A percentile compares a stretch with the other conserved stretches of the same genome.
Conservation (phyloP, 176 grass and related monocot genomes). For the Oryza meridionalis region DNA sequence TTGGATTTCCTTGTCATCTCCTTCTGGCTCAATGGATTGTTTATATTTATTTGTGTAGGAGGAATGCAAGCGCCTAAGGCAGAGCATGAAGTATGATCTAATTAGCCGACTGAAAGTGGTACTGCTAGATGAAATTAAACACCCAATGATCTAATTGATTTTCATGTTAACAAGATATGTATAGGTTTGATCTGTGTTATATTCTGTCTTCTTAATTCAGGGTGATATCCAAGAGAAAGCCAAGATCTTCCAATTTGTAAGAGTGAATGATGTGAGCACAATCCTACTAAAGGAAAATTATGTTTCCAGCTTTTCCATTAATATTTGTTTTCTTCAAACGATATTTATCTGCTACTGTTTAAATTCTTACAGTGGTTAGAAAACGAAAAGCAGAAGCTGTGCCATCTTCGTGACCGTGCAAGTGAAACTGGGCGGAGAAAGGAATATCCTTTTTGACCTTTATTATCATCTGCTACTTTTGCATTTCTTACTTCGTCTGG, state of each 20-base stretch:
- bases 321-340: constrained; percentile 25
- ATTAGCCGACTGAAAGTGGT: constrained; percentile 94
- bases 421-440: constrained; percentile 98
- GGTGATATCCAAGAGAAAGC: constrained; percentile 81
- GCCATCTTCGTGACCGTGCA: constrained; percentile 96
- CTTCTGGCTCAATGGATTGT: constrained; percentile 37
- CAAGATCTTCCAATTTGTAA: constrained; percentile 74
- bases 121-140: constrained; percentile 46
- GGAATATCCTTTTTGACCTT: constrained; percentile 83
- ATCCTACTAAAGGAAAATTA: constrained; percentile 31
- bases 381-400: constrained; percentile 81
- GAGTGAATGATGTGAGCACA: constrained; percentile 81
- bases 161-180: constrained; percentile 22
- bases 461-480: constrained; percentile 38
- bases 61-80: constrained; percentile 87
- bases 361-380: constrained; percentile 69
- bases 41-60: constrained; percentile 65
- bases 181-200: constrained; percentile 47
- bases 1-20: constrained; percentile 23
- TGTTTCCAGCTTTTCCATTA: constrained; percentile 1
- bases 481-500: constrained; percentile 4
- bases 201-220: constrained; percentile 48
- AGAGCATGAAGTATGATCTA: constrained; percentile 84
- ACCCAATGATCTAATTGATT: constrained; percentile 35
- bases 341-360: constrained; percentile 33